These are phyloP conservation scores for Carpinus viminea DNA, from an alignment of 306 rosid species.

Conservation along the genomic window DNA sequence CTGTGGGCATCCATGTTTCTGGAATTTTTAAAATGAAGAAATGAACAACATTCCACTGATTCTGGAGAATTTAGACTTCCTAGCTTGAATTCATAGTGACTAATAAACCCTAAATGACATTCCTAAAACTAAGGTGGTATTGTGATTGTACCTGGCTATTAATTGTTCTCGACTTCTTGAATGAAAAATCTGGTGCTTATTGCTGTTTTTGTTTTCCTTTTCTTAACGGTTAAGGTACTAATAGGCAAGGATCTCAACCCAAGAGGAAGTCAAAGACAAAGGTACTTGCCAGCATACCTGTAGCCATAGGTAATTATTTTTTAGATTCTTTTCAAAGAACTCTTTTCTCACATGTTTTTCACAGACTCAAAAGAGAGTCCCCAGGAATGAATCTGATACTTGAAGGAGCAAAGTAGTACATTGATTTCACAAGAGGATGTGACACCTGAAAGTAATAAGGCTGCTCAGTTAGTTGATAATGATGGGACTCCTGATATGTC, in stretches of 20 bases:
- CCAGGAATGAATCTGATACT: constrained; percentile 35
- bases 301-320: constrained; percentile 6
- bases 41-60: background rate
- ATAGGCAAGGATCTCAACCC: constrained; percentile 85
- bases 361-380: constrained; percentile 55
- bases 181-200: constrained; percentile 30
- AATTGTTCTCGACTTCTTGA: constrained; percentile 1
- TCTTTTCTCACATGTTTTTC: constrained; percentile 26
- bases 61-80: background rate
- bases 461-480: constrained; percentile 41
- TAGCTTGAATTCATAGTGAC: background rate
- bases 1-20: background rate
- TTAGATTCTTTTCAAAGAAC: constrained; percentile 9
- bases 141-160: background rate
- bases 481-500: constrained; percentile 40
- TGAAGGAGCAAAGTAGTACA: constrained; percentile 42
- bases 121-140: background rate
- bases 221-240: constrained; percentile 52
- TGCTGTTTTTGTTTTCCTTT: constrained; percentile 30
- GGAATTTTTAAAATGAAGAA: background rate
- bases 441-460: constrained; percentile 43
- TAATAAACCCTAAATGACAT: background rate
- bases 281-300: constrained; percentile 47
- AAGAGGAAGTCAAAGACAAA: constrained; percentile 62
- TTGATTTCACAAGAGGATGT: constrained; percentile 36